Conservation (phyloP, 2,329 filamentous ascomycete genomes). For the Fusarium heterosporum region DNA sequence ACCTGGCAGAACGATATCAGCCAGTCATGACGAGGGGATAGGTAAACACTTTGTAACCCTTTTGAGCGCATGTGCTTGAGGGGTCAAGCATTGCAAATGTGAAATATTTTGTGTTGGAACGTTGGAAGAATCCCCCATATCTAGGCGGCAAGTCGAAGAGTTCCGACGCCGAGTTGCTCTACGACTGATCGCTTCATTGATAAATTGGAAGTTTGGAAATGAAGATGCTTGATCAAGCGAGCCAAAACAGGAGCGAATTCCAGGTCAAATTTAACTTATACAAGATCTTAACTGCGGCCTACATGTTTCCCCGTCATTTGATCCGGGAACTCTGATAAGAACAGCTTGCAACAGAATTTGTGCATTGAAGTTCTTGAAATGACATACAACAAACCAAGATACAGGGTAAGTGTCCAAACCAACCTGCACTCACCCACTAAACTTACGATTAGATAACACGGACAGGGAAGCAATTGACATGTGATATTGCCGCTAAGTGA, state of each 20-base stretch:
- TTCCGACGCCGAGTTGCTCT: not conserved
- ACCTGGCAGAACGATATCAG: not conserved
- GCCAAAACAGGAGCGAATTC: too few relatives aligned
- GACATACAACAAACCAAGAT: not conserved
- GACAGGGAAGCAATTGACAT: not conserved
- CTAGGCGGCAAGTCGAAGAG: not conserved
- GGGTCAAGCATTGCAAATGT: not conserved
- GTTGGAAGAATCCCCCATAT: not conserved
- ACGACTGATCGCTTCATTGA: too few relatives aligned
- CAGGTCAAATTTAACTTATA: too few relatives aligned
- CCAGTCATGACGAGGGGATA: not conserved
- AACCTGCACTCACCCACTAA: too few relatives aligned
- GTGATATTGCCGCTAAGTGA: not conserved
- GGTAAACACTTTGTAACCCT: not conserved
- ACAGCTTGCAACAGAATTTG: too few relatives aligned
- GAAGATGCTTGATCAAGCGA: too few relatives aligned
- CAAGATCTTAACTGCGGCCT: too few relatives aligned
- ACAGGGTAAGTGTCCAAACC: not conserved
- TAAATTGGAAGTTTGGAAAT: too few relatives aligned
- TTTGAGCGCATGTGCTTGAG: not conserved
- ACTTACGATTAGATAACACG: too few relatives aligned
- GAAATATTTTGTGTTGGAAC: not conserved
- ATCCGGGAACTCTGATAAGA: too few relatives aligned
- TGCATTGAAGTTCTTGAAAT: too few relatives aligned
- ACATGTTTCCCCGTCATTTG: too few relatives aligned